Percentiles rank a stretch among this genome's conserved stretches.
Conservation (phyloP, 768 basidiomycete species). For the Lentinula sp. region DNA sequence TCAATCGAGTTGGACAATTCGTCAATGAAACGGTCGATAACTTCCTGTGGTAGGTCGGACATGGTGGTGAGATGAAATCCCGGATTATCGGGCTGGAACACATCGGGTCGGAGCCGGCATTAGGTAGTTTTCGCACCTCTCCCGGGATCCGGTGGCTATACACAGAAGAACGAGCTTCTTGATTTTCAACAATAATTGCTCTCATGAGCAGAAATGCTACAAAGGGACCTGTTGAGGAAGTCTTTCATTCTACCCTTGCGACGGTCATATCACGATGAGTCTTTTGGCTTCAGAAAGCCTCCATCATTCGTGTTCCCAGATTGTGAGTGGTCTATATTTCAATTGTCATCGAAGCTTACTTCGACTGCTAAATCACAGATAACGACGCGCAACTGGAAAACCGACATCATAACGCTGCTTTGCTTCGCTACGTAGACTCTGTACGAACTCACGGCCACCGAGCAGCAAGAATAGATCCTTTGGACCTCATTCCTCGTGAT, state of each 20-base stretch:
- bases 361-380: constrained; percentile 31
- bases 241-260: neutral
- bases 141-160: too few relatives aligned
- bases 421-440: constrained; percentile 86
- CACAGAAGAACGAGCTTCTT: too few relatives aligned
- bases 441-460: constrained; percentile 83
- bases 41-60: neutral
- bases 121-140: too few relatives aligned
- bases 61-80: neutral
- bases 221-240: neutral
- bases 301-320: constrained; percentile 41
- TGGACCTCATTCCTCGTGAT: constrained; percentile 83
- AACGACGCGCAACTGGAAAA: constrained; percentile 60
- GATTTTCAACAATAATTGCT: neutral
- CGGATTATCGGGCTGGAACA: too few relatives aligned
- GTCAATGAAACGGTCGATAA: constrained; percentile 5
- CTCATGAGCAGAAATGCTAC: neutral
- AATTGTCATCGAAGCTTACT: neutral
- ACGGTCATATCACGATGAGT: constrained; percentile 42
- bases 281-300: constrained; percentile 45
- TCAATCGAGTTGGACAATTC: neutral
- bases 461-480: constrained; percentile 80
- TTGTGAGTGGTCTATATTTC: constrained; percentile 26
- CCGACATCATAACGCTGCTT: constrained; percentile 63
- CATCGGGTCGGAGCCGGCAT: too few relatives aligned